A percentile compares a stretch with the other conserved stretches of the same genome.
phyloP scores from a whole-genome alignment of 768 basidiomycete species.

The Daedaleopsis nitida region DNA sequence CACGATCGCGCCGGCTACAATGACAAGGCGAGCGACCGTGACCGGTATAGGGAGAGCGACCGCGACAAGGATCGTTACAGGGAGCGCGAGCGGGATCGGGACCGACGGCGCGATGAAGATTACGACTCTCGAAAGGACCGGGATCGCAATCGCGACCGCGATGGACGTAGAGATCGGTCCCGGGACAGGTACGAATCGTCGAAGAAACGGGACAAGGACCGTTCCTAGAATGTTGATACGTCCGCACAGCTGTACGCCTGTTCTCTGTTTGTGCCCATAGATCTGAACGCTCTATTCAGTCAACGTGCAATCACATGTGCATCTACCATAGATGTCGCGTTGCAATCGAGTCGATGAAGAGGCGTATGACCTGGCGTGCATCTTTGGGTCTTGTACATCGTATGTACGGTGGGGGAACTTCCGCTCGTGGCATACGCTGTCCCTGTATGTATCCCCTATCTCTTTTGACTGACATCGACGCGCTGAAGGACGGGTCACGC shows the following conservation, averaged over 20 bases:
- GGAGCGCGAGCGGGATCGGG: constrained; percentile 7
- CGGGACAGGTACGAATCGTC: not conserved
- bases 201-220: not conserved
- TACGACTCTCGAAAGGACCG: constrained; percentile 17
- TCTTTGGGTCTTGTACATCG: too few species aligned
- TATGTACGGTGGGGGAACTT: too few species aligned
- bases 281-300: not conserved
- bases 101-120: constrained; percentile 12
- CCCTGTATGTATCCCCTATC: too few species aligned
- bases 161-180: not conserved
- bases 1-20: constrained; percentile 31
- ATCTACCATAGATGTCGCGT: too few species aligned
- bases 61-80: constrained; percentile 11
- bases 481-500: too few species aligned
- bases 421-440: too few species aligned
- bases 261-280: constrained; percentile 3
- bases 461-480: too few species aligned
- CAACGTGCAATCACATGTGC: not conserved
- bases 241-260: not conserved
- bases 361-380: too few species aligned
- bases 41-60: constrained; percentile 3
- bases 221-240: not conserved
- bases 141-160: constrained; percentile 7
- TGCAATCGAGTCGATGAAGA: too few species aligned
- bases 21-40: constrained; percentile 7